These are phyloP conservation scores for Gynochthodes officinalis DNA, from an alignment of 257 asterid species.

Conservation along the genomic window DNA sequence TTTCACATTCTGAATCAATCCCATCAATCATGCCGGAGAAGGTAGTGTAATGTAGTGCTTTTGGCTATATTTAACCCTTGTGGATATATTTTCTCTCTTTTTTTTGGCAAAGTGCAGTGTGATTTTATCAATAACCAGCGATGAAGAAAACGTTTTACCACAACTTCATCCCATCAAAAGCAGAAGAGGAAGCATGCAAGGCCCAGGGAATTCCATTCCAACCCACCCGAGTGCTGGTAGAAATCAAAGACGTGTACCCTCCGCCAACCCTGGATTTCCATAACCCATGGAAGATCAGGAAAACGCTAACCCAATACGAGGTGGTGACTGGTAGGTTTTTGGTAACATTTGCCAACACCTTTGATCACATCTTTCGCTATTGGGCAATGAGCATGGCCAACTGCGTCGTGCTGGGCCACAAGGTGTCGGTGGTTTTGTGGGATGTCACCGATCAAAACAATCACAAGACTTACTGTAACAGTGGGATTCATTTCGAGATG, in stretches of 20 bases:
- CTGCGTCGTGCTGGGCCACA: too few relatives aligned
- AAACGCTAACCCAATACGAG: constrained; percentile 34
- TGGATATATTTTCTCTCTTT: too few relatives aligned
- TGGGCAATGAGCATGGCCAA: too few relatives aligned
- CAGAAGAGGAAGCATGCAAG: constrained; percentile 28
- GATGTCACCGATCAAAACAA: constrained; percentile 38
- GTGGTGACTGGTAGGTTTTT: constrained; percentile 25
- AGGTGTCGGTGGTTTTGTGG: too few relatives aligned
- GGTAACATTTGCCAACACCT: constrained; percentile 33
- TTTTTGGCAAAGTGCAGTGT: too few relatives aligned
- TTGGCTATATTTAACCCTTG: too few relatives aligned
- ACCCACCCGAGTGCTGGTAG: too few relatives aligned
- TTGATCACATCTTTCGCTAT: constrained; percentile 29
- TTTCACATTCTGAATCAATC: background rate
- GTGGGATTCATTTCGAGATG: constrained; percentile 30
- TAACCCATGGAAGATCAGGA: constrained; percentile 54
- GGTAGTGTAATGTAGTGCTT: too few relatives aligned
- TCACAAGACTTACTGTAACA: constrained; percentile 31
- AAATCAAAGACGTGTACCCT: constrained; percentile 38
- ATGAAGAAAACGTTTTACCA: constrained; percentile 40
- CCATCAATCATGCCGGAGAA: too few relatives aligned
- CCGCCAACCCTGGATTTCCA: constrained; percentile 26
- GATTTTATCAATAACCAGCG: too few relatives aligned
- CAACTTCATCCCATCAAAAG: constrained; percentile 38
- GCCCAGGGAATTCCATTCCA: background rate